phyloP scores from a whole-genome alignment of 2,329 filamentous ascomycete genomes.

The Neofusicoccum parvum region DNA sequence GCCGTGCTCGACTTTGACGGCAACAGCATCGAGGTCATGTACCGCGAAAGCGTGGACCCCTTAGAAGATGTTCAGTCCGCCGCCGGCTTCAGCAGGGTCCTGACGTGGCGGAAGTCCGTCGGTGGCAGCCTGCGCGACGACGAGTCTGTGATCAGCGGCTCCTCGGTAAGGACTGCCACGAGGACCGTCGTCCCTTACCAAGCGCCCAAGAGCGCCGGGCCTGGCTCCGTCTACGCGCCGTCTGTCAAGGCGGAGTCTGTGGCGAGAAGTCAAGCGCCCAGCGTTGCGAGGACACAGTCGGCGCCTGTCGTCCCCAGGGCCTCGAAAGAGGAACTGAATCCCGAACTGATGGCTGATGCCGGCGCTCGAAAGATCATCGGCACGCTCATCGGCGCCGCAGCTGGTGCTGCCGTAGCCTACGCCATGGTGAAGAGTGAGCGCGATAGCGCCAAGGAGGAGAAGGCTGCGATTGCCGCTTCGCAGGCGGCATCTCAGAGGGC shows the following conservation, averaged over 20 bases:
- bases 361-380: conserved; percentile 69
- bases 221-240: conserved; percentile 29
- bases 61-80: conserved; percentile 36
- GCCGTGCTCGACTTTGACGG: conserved; percentile 76
- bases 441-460: conserved; percentile 48
- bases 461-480: conserved; percentile 24
- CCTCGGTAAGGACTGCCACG: conserved; percentile 26
- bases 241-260: conserved; percentile 26
- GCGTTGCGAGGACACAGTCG: conserved; percentile 35
- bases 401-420: conserved; percentile 76
- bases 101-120: conserved; percentile 41
- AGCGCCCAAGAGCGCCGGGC: conserved; percentile 17
- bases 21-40: conserved; percentile 80
- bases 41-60: conserved; percentile 48
- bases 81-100: conserved; percentile 47
- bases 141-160: conserved; percentile 22
- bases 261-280: conserved; percentile 28
- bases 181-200: conserved; percentile 23
- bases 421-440: conserved; percentile 66
- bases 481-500: conserved; percentile 2
- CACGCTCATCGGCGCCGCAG: conserved; percentile 76
- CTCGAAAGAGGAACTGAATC: conserved; percentile 31
- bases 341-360: conserved; percentile 46
- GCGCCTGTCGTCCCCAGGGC: conserved; percentile 32
- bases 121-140: conserved; percentile 34